These are phyloP conservation scores for Naganishia liquefaciens DNA, from an alignment of 1,284 basidiomycete species.

Conservation along the genomic window DNA sequence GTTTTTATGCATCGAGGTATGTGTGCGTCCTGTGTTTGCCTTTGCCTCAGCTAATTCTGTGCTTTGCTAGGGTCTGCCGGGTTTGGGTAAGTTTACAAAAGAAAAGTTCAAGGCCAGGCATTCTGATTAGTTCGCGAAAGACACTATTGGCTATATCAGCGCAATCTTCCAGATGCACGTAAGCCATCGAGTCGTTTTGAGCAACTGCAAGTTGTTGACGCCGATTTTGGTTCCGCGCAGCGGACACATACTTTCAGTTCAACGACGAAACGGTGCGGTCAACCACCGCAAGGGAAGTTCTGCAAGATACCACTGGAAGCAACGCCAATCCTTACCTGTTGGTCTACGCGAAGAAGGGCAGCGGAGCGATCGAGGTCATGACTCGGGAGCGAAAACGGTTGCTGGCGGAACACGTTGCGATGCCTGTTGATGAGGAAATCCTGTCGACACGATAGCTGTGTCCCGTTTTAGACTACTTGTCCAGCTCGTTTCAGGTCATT, in stretches of 20 bases:
- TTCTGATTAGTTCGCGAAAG: constrained; percentile 38
- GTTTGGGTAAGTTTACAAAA: constrained; percentile 62
- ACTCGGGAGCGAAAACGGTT: constrained; percentile 14
- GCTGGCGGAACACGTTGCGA: constrained; percentile 3
- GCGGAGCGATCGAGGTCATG: constrained; percentile 22
- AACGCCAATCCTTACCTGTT: constrained; percentile 53
- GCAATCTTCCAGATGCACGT: constrained; percentile 48
- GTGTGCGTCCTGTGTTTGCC: neutral
- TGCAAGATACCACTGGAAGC: constrained; percentile 47
- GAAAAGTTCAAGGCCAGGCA: neutral
- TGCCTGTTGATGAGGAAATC: neutral
- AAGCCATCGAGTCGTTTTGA: constrained; percentile 34
- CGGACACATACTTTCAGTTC: constrained; percentile 91
- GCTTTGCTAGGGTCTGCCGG: constrained; percentile 46
- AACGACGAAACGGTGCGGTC: constrained; percentile 78
- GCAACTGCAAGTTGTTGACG: neutral
- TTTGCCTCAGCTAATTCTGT: neutral
- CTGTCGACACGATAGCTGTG: neutral
- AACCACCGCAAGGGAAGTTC: constrained; percentile 45
- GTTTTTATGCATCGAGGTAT: constrained; percentile 85
- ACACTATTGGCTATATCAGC: constrained; percentile 55
- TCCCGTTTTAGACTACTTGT: neutral
- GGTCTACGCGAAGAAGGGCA: constrained; percentile 52
- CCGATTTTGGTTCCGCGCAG: constrained; percentile 34
- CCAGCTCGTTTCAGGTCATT: neutral